Percentiles rank a stretch among this genome's conserved stretches.
Conservation (phyloP, 345 rosid genomes). For the Angophora floribunda region DNA sequence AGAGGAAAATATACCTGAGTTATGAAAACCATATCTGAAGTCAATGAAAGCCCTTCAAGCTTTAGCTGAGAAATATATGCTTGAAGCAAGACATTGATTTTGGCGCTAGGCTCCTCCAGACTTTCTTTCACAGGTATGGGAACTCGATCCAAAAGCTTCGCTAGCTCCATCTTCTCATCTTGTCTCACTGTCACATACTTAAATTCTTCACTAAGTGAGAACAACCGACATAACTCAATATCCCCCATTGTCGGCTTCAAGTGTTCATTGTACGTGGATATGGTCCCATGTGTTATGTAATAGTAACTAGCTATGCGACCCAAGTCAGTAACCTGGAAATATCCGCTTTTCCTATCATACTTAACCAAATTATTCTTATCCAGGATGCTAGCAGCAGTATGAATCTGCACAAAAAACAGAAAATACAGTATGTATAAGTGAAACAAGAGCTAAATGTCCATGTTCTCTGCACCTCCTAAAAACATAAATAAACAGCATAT, state of each 20-base stretch:
- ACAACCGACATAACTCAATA: conserved; percentile 80
- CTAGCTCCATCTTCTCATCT: conserved; percentile 98
- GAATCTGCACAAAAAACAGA: conserved; percentile 40
- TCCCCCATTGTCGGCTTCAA: conserved; percentile 97
- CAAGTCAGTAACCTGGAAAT: conserved; percentile 96
- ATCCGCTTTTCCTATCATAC: conserved; percentile 89
- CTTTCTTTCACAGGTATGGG: conserved; percentile 96
- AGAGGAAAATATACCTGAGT: conserved; percentile 57
- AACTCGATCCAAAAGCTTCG: conserved; percentile 86
- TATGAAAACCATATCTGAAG: conserved; percentile 88
- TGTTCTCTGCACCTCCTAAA: neutral
- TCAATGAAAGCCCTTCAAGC: conserved; percentile 94
- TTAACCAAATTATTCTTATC: conserved; percentile 87
- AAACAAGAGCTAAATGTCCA: neutral
- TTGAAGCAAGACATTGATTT: conserved; percentile 89
- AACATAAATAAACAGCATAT: neutral
- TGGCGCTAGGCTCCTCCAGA: conserved; percentile 93
- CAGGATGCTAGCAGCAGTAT: conserved; percentile 83
- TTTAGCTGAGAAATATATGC: conserved; percentile 93
- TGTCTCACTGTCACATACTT: conserved; percentile 92
- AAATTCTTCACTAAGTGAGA: conserved; percentile 90
- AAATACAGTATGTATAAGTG: neutral
- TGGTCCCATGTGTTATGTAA: conserved; percentile 89
- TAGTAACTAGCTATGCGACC: conserved; percentile 99
- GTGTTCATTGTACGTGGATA: conserved; percentile 85